Evolutionary conservation across 805 yeast species (phyloP), one percentile per base, ranked within the genome.

Genomic region (Nakazawaea wyomingensis): DNA sequence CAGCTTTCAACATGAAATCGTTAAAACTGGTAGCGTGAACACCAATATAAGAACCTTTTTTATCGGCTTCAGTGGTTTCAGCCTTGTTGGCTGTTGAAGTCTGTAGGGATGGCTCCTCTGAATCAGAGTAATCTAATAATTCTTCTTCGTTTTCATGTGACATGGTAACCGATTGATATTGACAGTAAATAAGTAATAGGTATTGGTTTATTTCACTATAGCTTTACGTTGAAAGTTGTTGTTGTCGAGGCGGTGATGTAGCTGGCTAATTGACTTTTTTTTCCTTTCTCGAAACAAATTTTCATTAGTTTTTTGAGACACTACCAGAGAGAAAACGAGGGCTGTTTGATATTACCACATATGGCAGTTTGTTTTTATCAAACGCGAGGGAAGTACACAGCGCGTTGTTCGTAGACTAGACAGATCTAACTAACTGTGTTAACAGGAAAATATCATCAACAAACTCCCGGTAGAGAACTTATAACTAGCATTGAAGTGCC

Each of bases 71-170:
- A 54, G 71, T 72, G 19, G 24, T 19, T 11, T 34, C 46, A 56
- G 61, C 65, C 28, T 56, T 63, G 32, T n/a, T 29, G 45, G 72
- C 65, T 48, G 72, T 62, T 50, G 79, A 61, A 59, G 78, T 76
- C 53, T 76, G 77, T 54, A 84, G 87, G 57, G 87, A 82, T 65
- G 86, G 83, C 67, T 93, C 98, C 73, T 91, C 99, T 66, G 95
- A 85, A 65, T 93, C 99, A 65, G 97, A 90, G 81, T 93, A 93
- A 67, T 93, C 99, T 71, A 93, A 82, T 65, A 93, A 80, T 78
- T 93, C 99, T 85, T 93, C 99, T 85, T 91, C 98, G 61, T 93
- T 95, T 77, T 85, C 95, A 83, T 86, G 85, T 45, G 96, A 87
- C 95, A 87, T 85, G 21, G 28, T 38, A 14, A 21, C 28, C 21